A percentile compares a stretch with the other conserved stretches of the same genome.
phyloP scores from a whole-genome alignment of 139 green algal species.

The Ostreobium quekettii region DNA sequence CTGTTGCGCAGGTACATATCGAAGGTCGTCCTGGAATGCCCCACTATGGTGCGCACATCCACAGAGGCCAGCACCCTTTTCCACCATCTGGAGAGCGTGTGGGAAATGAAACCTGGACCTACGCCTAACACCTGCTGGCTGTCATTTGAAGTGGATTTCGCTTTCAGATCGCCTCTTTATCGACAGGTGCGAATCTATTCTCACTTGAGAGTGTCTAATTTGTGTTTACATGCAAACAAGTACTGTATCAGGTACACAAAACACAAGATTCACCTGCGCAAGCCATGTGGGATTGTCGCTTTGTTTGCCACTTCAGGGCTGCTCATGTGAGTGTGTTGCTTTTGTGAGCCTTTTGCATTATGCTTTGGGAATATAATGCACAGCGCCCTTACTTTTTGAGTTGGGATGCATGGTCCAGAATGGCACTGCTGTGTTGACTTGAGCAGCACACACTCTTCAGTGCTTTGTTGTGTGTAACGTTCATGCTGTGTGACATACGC shows the following conservation, averaged over 20 bases:
- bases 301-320: neutral
- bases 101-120: conserved; percentile 61
- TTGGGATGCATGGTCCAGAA: no score
- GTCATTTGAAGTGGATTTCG: conserved; percentile 78
- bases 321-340: neutral
- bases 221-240: neutral
- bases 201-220: neutral
- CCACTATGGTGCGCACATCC: conserved; percentile 35
- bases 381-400: no score
- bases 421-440: no score
- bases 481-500: no score
- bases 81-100: conserved; percentile 69
- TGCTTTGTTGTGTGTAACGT: no score
- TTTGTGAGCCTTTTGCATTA: neutral
- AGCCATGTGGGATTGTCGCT: neutral
- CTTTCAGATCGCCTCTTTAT: conserved; percentile 78
- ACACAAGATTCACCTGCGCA: conserved; percentile 1
- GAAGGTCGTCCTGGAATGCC: conserved; percentile 50
- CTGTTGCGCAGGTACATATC: conserved; percentile 59
- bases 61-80: conserved; percentile 70
- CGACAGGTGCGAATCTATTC: conserved; percentile 36
- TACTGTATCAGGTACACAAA: neutral
- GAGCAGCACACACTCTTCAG: no score
- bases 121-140: conserved; percentile 56
- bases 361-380: conserved; percentile 1